phyloP scores from a whole-genome alignment of 1,284 basidiomycete species.

The Austroboletus rostrupii region DNA sequence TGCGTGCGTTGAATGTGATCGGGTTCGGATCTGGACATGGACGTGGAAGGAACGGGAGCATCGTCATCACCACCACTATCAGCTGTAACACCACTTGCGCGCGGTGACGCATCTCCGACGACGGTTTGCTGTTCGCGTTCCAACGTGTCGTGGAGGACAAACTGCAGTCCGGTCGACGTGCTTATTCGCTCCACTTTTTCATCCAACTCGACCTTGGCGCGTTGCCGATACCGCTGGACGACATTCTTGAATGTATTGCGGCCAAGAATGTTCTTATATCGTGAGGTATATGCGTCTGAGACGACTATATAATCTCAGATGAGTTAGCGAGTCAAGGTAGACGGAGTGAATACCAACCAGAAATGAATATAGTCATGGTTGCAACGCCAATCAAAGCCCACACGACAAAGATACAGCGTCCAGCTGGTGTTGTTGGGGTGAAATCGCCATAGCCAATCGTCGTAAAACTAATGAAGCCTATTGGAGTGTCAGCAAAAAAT shows the following conservation, averaged over 20 bases:
- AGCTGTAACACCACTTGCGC: not conserved
- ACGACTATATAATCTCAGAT: slow-evolving; percentile 41
- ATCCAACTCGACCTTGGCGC: slow-evolving; percentile 14
- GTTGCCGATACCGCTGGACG: slow-evolving; percentile 42
- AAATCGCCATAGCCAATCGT: slow-evolving; percentile 74
- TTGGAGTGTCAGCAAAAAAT: slow-evolving; percentile 2
- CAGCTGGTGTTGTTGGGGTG: slow-evolving; percentile 57
- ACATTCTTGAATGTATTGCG: slow-evolving; percentile 45
- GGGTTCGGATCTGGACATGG: not conserved
- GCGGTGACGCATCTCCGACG: not conserved
- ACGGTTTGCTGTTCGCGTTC: slow-evolving; percentile 5
- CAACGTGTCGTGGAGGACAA: not conserved
- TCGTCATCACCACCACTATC: not conserved
- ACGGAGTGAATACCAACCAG: slow-evolving; percentile 40
- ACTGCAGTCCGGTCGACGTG: not conserved
- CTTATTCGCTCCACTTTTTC: slow-evolving; percentile 6
- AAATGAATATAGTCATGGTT: slow-evolving; percentile 70
- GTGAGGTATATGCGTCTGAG: slow-evolving; percentile 56
- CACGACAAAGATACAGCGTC: slow-evolving; percentile 73
- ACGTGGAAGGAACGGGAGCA: slow-evolving; percentile 1
- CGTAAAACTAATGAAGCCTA: slow-evolving; percentile 60
- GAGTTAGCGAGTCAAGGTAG: not conserved
- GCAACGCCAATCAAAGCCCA: slow-evolving; percentile 79
- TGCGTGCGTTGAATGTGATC: slow-evolving; percentile 19
- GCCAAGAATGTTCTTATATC: slow-evolving; percentile 50